phyloP scores from a whole-genome alignment of 116 monocot genomes.

The Posidonia oceanica region DNA sequence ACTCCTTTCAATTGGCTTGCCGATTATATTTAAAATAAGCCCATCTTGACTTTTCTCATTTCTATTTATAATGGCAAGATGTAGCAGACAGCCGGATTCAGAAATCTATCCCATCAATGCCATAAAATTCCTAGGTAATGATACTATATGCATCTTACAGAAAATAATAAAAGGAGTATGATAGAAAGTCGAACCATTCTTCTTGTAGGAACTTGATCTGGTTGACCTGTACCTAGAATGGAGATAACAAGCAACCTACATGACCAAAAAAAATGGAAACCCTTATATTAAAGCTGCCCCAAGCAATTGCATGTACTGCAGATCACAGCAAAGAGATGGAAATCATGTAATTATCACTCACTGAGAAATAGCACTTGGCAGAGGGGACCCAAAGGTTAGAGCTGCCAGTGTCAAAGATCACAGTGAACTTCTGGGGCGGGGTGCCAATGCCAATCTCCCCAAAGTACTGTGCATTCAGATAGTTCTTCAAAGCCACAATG shows the following conservation, averaged over 20 bases:
- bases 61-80: no score
- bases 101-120: no score
- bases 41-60: no score
- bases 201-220: conserved; percentile 52
- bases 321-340: not conserved
- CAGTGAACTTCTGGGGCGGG: conserved; percentile 73
- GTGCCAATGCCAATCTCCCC: conserved; percentile 68
- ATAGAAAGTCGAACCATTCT: conserved; percentile 39
- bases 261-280: not conserved
- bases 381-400: conserved; percentile 73
- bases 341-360: conserved; percentile 3
- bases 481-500: conserved; percentile 57
- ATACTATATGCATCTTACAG: no score
- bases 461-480: conserved; percentile 76
- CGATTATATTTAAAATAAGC: no score
- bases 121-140: no score
- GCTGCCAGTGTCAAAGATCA: conserved; percentile 80
- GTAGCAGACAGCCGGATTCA: no score
- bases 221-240: conserved; percentile 67
- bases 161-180: no score
- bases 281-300: not conserved
- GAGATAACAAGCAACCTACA: conserved; percentile 66
- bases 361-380: conserved; percentile 68
- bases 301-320: not conserved
- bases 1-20: no score